These are phyloP conservation scores for Megacollybia platyphylla DNA, from an alignment of 1,284 basidiomycete species.

Conservation along the genomic window DNA sequence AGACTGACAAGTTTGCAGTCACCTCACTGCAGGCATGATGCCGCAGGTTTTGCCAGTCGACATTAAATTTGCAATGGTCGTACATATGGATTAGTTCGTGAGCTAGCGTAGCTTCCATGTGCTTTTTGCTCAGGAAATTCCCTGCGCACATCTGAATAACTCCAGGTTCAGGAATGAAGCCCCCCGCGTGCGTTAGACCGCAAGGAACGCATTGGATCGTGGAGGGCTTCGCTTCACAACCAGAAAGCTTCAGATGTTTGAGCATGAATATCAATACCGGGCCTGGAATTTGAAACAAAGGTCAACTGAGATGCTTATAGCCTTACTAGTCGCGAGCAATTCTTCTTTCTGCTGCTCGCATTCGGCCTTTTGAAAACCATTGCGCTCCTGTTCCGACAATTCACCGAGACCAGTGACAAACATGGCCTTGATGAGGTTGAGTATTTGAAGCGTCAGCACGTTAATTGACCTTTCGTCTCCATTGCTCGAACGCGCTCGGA, in stretches of 20 bases:
- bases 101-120: conserved; percentile 87
- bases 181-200: conserved; percentile 64
- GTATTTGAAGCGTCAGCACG: too few relatives aligned
- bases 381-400: background rate
- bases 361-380: background rate
- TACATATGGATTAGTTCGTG: conserved; percentile 97
- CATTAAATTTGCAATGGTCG: conserved; percentile 89
- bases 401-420: background rate
- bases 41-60: conserved; percentile 82
- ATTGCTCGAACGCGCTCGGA: too few relatives aligned
- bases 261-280: conserved; percentile 82
- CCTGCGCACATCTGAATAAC: conserved; percentile 77
- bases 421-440: too few relatives aligned
- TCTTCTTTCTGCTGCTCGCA: background rate
- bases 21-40: conserved; percentile 97
- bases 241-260: conserved; percentile 70
- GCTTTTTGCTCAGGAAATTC: conserved; percentile 67
- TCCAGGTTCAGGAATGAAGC: conserved; percentile 69
- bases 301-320: background rate
- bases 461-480: too few relatives aligned
- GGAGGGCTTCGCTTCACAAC: conserved; percentile 48
- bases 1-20: conserved; percentile 14
- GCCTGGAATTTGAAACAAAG: conserved; percentile 32
- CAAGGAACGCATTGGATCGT: conserved; percentile 81
- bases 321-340: background rate